Evolutionary conservation across 306 rosid genomes (phyloP).

Genomic region (Malus fusca): DNA sequence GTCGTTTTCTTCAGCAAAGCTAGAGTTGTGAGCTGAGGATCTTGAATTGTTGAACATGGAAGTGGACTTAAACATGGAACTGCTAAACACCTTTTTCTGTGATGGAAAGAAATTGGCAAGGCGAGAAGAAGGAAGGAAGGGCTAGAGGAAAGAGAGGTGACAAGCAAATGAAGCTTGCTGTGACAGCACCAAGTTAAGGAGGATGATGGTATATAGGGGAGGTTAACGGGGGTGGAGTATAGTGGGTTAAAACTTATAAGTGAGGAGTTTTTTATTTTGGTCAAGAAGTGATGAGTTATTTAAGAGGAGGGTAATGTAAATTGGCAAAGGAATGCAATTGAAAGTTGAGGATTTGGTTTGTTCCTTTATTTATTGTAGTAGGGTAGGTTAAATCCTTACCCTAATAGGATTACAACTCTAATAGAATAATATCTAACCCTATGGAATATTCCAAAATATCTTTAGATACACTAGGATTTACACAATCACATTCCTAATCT

Average conservation of each 20-base stretch:
- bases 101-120: not conserved
- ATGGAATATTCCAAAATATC: no score
- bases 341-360: not conserved
- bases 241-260: not conserved
- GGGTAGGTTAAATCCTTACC: no score
- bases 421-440: no score
- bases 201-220: not conserved
- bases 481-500: no score
- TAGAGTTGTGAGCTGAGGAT: no score
- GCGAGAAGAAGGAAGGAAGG: not conserved
- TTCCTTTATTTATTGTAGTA: no score
- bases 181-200: not conserved
- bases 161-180: not conserved
- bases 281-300: no score
- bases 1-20: no score
- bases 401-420: no score
- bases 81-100: not conserved
- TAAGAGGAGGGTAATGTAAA: not conserved
- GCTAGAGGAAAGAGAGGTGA: not conserved
- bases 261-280: not conserved
- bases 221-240: not conserved
- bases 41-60: no score
- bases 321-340: not conserved
- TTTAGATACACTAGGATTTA: no score
- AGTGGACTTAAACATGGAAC: no score